phyloP scores from a whole-genome alignment of 2,329 filamentous ascomycete genomes.

The Rutstroemia sp. region DNA sequence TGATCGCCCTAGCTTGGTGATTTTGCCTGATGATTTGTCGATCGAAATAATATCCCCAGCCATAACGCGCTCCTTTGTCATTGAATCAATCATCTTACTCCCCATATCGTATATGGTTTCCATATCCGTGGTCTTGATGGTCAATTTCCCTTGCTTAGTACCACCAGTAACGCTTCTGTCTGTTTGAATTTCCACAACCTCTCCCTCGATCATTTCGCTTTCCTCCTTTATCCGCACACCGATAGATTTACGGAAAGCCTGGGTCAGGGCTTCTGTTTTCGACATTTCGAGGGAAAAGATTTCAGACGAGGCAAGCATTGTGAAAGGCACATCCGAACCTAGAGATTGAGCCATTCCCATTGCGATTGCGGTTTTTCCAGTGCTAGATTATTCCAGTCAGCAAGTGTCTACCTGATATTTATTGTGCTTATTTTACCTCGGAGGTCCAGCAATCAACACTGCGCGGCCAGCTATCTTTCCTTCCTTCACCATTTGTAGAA shows the following conservation, averaged over 20 bases:
- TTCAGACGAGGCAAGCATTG: constrained; percentile 88
- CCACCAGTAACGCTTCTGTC: constrained; percentile 93
- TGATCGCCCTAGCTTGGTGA: constrained; percentile 91
- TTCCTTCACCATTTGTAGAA: constrained; percentile 97
- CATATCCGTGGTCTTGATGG: constrained; percentile 99
- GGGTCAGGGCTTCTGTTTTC: constrained; percentile 95
- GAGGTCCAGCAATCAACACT: constrained; percentile 89
- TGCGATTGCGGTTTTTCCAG: constrained; percentile 95
- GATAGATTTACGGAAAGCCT: constrained; percentile 98
- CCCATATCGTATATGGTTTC: constrained; percentile 99
- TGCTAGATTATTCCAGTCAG: constrained; percentile 44
- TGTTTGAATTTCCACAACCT: constrained; percentile 98
- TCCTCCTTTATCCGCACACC: constrained; percentile 98
- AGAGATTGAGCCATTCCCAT: constrained; percentile 98
- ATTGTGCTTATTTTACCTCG: constrained; percentile 45
- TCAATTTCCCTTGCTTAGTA: constrained; percentile 97
- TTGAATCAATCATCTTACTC: constrained; percentile 98
- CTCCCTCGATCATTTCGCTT: constrained; percentile 97
- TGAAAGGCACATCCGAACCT: constrained; percentile 91
- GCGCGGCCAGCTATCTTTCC: constrained; percentile 96
- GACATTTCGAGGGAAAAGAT: constrained; percentile 99
- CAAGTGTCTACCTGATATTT: background rate
- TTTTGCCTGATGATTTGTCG: constrained; percentile 96
- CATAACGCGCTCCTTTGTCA: constrained; percentile 99
- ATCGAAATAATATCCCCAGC: constrained; percentile 97